phyloP scores from a whole-genome alignment of 495 filamentous ascomycete genomes.

The Sabuloglossum arenarium region DNA sequence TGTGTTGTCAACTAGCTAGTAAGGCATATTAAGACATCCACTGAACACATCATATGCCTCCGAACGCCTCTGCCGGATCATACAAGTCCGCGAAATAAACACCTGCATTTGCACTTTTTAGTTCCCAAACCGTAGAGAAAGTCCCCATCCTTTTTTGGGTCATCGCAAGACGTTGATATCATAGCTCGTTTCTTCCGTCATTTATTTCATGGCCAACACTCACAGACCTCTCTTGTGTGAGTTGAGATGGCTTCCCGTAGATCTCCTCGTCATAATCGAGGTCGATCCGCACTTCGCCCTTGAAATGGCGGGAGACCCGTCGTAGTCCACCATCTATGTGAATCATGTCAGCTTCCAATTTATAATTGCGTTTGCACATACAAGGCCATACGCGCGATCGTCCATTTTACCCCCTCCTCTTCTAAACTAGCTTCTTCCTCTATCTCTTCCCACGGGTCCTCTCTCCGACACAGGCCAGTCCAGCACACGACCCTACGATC shows the following conservation, averaged over 20 bases:
- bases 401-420: constrained; percentile 2
- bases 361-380: background rate
- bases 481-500: background rate
- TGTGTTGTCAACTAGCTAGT: too few species aligned
- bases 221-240: background rate
- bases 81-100: too few species aligned
- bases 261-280: background rate
- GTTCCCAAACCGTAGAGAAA: too few species aligned
- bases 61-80: too few species aligned
- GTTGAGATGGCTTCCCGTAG: background rate
- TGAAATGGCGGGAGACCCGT: background rate
- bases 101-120: too few species aligned
- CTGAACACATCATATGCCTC: too few species aligned
- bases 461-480: background rate
- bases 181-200: too few species aligned
- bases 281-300: background rate
- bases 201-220: too few species aligned
- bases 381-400: background rate
- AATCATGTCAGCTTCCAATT: background rate
- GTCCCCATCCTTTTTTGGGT: too few species aligned
- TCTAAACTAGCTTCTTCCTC: background rate
- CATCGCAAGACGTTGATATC: too few species aligned
- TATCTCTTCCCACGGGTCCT: background rate
- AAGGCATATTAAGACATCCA: too few species aligned
- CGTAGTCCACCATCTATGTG: background rate